These are phyloP conservation scores for Fusarium sublunatum DNA, from an alignment of 2,329 filamentous ascomycete species.

Conservation along the genomic window DNA sequence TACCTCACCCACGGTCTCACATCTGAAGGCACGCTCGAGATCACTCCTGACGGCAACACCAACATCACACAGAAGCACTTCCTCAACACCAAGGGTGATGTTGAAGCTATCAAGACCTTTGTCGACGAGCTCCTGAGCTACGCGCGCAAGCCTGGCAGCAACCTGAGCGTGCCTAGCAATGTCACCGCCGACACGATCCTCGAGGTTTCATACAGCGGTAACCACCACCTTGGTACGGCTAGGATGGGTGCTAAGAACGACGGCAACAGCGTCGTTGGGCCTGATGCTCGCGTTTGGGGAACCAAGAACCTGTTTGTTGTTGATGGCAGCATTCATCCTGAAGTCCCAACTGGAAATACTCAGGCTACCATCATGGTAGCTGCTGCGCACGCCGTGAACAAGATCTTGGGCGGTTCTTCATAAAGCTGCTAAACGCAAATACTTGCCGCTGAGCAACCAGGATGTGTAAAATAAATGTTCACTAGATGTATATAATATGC, in stretches of 20 bases:
- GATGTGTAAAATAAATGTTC: not conserved
- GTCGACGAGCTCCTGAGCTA: conserved; percentile 45
- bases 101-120: conserved; percentile 43
- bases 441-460: not conserved
- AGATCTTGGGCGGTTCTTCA: conserved; percentile 28
- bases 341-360: conserved; percentile 46
- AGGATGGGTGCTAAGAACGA: conserved; percentile 49
- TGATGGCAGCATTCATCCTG: conserved; percentile 49
- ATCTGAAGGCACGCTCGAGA: conserved; percentile 58
- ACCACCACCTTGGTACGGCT: conserved; percentile 49
- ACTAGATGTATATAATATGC: not conserved
- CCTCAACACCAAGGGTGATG: conserved; percentile 50
- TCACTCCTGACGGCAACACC: conserved; percentile 54
- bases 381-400: conserved; percentile 41
- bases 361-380: conserved; percentile 45
- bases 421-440: not conserved
- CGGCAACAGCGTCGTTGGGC: conserved; percentile 49
- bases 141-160: conserved; percentile 37
- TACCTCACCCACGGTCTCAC: conserved; percentile 63
- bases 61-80: conserved; percentile 54
- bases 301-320: conserved; percentile 48
- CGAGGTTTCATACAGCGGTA: conserved; percentile 41
- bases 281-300: conserved; percentile 48
- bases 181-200: conserved; percentile 43
- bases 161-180: conserved; percentile 38